These are phyloP conservation scores for Triticum timopheevii DNA, from an alignment of 176 grass and related monocot species.

Conservation along the genomic window DNA sequence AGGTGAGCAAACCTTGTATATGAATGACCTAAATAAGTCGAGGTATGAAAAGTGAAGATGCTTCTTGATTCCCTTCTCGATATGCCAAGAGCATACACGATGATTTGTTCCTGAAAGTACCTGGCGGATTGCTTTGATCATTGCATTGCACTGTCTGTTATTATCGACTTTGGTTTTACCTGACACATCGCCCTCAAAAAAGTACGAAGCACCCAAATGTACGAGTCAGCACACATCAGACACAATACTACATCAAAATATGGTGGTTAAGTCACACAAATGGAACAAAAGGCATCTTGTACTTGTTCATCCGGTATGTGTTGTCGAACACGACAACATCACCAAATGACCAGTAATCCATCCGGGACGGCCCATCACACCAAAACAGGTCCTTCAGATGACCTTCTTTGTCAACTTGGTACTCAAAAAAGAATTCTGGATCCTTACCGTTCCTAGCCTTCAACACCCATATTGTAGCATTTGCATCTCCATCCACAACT, in stretches of 20 bases:
- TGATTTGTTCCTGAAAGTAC: too few species aligned
- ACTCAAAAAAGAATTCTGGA: conserved; percentile 7
- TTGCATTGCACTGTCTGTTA: too few species aligned
- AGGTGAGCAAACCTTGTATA: neutral
- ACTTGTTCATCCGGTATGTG: neutral
- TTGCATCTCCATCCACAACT: neutral
- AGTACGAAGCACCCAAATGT: too few species aligned
- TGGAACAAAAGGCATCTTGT: conserved; percentile 13
- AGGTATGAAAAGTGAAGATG: neutral
- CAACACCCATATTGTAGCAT: neutral
- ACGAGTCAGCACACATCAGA: neutral
- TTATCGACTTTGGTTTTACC: too few species aligned
- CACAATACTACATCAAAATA: neutral
- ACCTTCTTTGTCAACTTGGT: neutral
- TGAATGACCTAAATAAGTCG: neutral
- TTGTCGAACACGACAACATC: neutral
- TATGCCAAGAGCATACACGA: too few species aligned
- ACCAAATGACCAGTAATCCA: conserved; percentile 17
- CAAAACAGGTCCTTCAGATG: neutral
- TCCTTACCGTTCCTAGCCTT: neutral
- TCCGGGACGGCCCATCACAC: neutral
- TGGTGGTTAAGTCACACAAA: neutral
- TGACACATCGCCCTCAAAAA: too few species aligned
- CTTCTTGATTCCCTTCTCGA: neutral
- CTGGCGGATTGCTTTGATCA: too few species aligned